Evolutionary conservation across 352 stramenopile species (phyloP).

Genomic region (Phytophthora europaea): DNA sequence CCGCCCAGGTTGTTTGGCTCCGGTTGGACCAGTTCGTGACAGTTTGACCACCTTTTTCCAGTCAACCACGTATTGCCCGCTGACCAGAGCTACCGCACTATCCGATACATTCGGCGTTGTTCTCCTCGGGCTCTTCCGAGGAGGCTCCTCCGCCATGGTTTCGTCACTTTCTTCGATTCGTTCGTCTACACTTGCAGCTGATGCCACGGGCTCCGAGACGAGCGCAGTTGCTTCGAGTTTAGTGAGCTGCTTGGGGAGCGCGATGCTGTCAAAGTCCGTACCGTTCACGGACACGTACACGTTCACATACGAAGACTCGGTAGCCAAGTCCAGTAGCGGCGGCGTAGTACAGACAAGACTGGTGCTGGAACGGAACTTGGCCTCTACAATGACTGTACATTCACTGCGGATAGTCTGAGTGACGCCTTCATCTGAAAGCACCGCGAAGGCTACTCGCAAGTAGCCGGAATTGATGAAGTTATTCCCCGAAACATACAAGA

Average conservation of each 20-base stretch:
- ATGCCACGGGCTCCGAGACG: not conserved
- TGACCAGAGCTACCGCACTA: constrained; percentile 15
- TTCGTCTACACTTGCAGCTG: constrained; percentile 12
- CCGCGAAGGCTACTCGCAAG: constrained; percentile 61
- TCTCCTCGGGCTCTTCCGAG: constrained; percentile 14
- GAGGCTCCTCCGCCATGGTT: not conserved
- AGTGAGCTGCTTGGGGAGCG: constrained; percentile 41
- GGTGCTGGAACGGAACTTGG: constrained; percentile 60
- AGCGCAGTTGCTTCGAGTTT: constrained; percentile 28
- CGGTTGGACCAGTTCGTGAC: not conserved
- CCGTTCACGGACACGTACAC: constrained; percentile 69
- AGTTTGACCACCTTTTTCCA: constrained; percentile 24
- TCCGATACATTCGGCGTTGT: constrained; percentile 6
- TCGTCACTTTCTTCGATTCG: constrained; percentile 28
- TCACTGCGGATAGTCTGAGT: constrained; percentile 16
- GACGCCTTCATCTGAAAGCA: constrained; percentile 20
- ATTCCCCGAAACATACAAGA: constrained; percentile 52
- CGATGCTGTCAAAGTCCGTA: constrained; percentile 72
- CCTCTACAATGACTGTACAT: constrained; percentile 52
- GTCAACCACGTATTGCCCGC: constrained; percentile 39
- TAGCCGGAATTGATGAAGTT: constrained; percentile 61
- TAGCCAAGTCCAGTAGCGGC: constrained; percentile 36
- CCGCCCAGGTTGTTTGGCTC: not conserved
- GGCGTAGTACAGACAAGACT: constrained; percentile 57
- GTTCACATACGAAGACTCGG: constrained; percentile 29